Evolutionary conservation across 2,329 filamentous ascomycete genomes (phyloP), one percentile per base, ranked within the genome.

Genomic region (Dendrostoma leiphaemia): DNA sequence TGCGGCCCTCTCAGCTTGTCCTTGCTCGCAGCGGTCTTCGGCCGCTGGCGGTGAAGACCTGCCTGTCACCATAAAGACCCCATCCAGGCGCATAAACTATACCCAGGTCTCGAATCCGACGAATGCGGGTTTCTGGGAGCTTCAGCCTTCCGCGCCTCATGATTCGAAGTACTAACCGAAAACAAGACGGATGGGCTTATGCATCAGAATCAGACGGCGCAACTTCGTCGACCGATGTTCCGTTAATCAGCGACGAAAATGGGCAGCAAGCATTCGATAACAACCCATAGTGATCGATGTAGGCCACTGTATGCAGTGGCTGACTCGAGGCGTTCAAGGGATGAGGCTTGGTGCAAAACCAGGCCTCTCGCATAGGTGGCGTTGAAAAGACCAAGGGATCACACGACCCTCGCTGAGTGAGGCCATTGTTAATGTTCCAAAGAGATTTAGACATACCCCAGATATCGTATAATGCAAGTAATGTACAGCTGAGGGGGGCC

Each of bases 1-100:
- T 80, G 78, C 69, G 62, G 64, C 24, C 66, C 69, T 48, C 65
- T 83, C 69, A 64, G 77, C 68, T 65, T 81, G 69, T 69, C 71
- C 48, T 52, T 79, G 58, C 38, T 62, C 29, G 38, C 59, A 19
- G 61, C 63, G 47, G 41, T 62, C 32, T 59, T 54, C 46, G 61
- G 63, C 44, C 63, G 68, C 62, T 67, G 71, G 61, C 71, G 75
- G 68, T 61, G 71, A 64, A 80, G 72, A 78, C 57, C 65, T 70
- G 4, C 38, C 19, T 65, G n/a, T 74, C 44, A 80, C 76, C 6
- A 65, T n/a, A 6, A 12, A 35, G 49, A 26, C 17, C 26, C 24
- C 37, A n/a, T n/a, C n/a, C n/a, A n/a, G n/a, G n/a, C n/a, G n/a
- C n/a, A n/a, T n/a, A n/a, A n/a, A n/a, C n/a, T n/a, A n/a, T n/a